Conservation (phyloP, 2,329 filamentous ascomycete genomes). For the Aspergillus phoenicis region DNA sequence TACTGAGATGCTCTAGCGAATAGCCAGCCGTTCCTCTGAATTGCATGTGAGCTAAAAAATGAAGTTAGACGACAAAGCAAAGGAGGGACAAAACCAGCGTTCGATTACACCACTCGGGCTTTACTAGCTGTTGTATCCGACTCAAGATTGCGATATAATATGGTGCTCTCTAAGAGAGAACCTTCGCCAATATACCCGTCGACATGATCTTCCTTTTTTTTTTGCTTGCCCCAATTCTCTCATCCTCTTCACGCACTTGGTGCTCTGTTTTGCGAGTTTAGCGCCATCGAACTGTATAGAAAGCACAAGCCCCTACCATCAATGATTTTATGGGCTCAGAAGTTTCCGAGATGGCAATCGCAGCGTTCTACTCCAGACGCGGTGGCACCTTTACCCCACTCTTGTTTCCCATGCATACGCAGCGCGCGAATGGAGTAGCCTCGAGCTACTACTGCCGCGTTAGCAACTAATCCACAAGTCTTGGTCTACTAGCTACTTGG, state of each 20-base stretch:
- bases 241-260: not conserved
- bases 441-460: not conserved
- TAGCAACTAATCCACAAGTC: not conserved
- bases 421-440: not conserved
- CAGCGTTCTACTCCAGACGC: not conserved
- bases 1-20: not conserved
- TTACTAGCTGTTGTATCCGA: not conserved
- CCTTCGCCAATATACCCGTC: not conserved
- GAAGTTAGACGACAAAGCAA: not conserved
- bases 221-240: not conserved
- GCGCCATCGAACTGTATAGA: not conserved
- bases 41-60: not conserved
- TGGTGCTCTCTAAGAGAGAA: not conserved
- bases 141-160: not conserved
- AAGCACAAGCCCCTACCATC: not conserved
- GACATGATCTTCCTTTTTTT: not conserved
- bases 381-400: not conserved
- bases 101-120: not conserved
- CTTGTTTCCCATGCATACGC: not conserved
- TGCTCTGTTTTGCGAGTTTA: not conserved
- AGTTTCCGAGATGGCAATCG: not conserved
- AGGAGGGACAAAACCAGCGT: not conserved
- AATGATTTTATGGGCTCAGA: not conserved
- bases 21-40: not conserved
- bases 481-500: not conserved